Conservation (phyloP, 106 monocot genomes). For the Posidonia australis region DNA sequence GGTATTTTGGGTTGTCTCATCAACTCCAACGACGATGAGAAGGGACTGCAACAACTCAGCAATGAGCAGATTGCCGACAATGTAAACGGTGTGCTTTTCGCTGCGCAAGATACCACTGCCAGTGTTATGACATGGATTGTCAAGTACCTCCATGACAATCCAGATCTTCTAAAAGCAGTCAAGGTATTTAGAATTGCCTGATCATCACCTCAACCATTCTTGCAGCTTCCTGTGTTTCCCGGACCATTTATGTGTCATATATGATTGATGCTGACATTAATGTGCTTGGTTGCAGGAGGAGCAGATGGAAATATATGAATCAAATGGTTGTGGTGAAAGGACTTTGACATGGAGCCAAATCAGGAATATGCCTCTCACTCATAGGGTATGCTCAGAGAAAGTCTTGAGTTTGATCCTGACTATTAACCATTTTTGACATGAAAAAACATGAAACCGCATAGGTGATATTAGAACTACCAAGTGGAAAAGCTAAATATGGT, state of each 20-base stretch:
- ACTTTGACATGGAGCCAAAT: conserved; percentile 71
- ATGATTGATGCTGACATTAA: too few relatives aligned
- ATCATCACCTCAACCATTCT: too few relatives aligned
- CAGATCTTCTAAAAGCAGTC: conserved; percentile 51
- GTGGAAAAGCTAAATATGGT: too few relatives aligned
- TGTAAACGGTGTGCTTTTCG: conserved; percentile 74
- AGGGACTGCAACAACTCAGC: conserved; percentile 10
- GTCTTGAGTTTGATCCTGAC: too few relatives aligned
- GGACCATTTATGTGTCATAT: too few relatives aligned
- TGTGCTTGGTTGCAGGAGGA: too few relatives aligned
- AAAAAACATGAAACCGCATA: too few relatives aligned
- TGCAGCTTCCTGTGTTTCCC: too few relatives aligned
- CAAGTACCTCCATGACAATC: conserved; percentile 69
- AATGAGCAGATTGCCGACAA: conserved; percentile 85
- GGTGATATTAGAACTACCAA: too few relatives aligned
- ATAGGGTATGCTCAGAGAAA: conserved; percentile 54
- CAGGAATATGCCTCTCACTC: conserved; percentile 60
- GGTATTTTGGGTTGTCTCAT: conserved; percentile 52
- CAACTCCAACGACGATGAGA: conserved; percentile 23
- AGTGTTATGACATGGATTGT: conserved; percentile 82
- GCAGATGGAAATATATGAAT: too few relatives aligned
- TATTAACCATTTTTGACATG: too few relatives aligned
- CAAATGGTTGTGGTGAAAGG: conserved; percentile 28
- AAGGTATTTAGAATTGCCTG: too few relatives aligned
- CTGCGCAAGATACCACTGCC: conserved; percentile 86